These are phyloP conservation scores for Pseudoneurospora amorphoporcata DNA, from an alignment of 495 filamentous ascomycete genomes.

Conservation along the genomic window DNA sequence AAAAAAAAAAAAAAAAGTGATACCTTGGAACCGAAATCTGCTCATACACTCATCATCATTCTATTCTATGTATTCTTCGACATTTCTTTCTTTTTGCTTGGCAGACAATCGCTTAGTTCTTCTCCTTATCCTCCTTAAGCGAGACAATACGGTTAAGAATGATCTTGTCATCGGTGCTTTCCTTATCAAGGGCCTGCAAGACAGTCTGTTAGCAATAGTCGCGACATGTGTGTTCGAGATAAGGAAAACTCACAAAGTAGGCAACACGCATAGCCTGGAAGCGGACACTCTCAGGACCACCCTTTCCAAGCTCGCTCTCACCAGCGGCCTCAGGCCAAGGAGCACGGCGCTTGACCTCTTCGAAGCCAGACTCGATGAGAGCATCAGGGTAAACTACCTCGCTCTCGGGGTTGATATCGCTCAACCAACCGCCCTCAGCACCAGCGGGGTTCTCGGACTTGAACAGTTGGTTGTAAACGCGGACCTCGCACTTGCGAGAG, in stretches of 20 bases:
- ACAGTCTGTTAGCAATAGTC: slow-evolving; percentile 9
- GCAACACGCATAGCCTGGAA: slow-evolving; percentile 91
- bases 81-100: background rate
- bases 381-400: slow-evolving; percentile 70
- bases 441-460: slow-evolving; percentile 67
- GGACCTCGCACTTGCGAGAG: slow-evolving; percentile 62
- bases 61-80: background rate
- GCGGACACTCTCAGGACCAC: slow-evolving; percentile 61
- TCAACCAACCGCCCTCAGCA: slow-evolving; percentile 65
- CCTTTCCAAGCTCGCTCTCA: slow-evolving; percentile 45
- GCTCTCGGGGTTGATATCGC: slow-evolving; percentile 76
- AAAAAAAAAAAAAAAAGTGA: background rate
- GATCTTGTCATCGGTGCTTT: slow-evolving; percentile 64
- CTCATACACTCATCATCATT: background rate
- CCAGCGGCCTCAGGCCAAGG: slow-evolving; percentile 77
- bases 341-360: slow-evolving; percentile 61
- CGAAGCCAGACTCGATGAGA: slow-evolving; percentile 74
- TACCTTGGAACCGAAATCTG: background rate
- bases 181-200: slow-evolving; percentile 54
- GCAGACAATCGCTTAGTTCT: slow-evolving; percentile 29
- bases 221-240: background rate
- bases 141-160: slow-evolving; percentile 88
- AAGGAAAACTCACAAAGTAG: slow-evolving; percentile 52
- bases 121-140: slow-evolving; percentile 80
- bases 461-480: slow-evolving; percentile 77